These are phyloP conservation scores for Halenospora varia DNA, from an alignment of 495 filamentous ascomycete genomes.

Conservation along the genomic window DNA sequence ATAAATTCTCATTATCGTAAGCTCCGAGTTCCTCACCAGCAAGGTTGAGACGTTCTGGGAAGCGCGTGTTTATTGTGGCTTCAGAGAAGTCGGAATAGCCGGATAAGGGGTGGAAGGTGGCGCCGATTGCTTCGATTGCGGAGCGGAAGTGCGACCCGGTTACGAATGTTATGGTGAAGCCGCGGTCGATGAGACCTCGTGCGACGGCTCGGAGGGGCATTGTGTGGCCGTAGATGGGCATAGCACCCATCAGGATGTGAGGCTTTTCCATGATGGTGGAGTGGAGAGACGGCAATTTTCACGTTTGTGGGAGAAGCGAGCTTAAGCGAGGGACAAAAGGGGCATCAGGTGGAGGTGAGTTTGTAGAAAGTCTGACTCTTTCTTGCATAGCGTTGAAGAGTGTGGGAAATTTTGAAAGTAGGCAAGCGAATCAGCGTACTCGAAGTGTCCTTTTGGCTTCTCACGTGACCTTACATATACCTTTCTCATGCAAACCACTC, in stretches of 20 bases:
- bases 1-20: slow-evolving; percentile 20
- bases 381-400: background rate
- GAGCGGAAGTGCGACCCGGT: slow-evolving; percentile 25
- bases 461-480: no score
- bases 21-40: background rate
- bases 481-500: no score
- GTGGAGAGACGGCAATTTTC: no score
- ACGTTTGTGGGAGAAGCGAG: background rate
- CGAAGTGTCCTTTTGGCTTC: background rate
- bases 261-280: slow-evolving; percentile 19
- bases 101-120: slow-evolving; percentile 29
- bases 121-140: slow-evolving; percentile 26
- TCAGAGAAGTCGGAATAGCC: slow-evolving; percentile 25
- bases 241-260: slow-evolving; percentile 28
- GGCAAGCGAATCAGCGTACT: background rate
- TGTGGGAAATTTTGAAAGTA: background rate
- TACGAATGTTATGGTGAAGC: slow-evolving; percentile 31
- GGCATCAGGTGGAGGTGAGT: background rate
- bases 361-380: background rate
- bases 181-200: slow-evolving; percentile 17
- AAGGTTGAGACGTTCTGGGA: background rate
- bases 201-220: slow-evolving; percentile 29
- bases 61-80: slow-evolving; percentile 9
- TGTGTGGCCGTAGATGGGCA: slow-evolving; percentile 31
- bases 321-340: background rate